Evolutionary conservation across 139 green algal genomes (phyloP), one percentile per base, ranked within the genome.

Genomic region (Chlorella sp.): DNA sequence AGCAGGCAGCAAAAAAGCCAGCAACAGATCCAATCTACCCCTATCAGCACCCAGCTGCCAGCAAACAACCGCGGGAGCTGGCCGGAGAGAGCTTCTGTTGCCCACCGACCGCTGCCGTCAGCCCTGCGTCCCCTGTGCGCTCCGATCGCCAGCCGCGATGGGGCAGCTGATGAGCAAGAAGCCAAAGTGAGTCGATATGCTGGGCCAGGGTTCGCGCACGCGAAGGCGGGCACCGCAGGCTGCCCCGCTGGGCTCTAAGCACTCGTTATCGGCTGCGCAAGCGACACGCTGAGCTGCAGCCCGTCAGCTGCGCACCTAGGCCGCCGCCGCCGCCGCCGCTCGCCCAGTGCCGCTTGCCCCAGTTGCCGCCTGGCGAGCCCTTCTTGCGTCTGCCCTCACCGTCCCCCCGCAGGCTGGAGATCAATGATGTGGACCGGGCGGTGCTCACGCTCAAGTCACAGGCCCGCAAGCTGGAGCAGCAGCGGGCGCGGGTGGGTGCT

Each of bases 391-490:
- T 41, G 2, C 6, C 32, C 22, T 40, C 24, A 17, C 16, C 30
- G 2, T 22, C 24, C 64, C 9, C 30, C 32, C 13, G 44, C 58
- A 80, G 73, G 70, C 24, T 77, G 67, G 74, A 88, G 40, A 94
- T 97, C 64, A 96, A 92, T 56, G 93, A 97, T 3, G 82, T 77
- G 13, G 94, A 97, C 80, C 86, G 87, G 14, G 92, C 94, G 0
- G 88, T 97, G 30, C 88, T 97, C 48, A 88, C 87, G 11, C 87
- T 97, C 5, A 97, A 96, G 77, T 91, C 91, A 3, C 94, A 97
- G 72, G 83, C 90, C 8, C 91, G 90, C 36, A 95, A 96, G 82
- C 76, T 97, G n/a, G 89, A 91, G 30, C 90, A 90, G 28, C 82
- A 93, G 46, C 72, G 85, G 1, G 86, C 54, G 64, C 82, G 90